Evolutionary conservation across 192 early-diverging fungal genomes (phyloP).

Genomic region (Umbelopsis ramanniana): DNA sequence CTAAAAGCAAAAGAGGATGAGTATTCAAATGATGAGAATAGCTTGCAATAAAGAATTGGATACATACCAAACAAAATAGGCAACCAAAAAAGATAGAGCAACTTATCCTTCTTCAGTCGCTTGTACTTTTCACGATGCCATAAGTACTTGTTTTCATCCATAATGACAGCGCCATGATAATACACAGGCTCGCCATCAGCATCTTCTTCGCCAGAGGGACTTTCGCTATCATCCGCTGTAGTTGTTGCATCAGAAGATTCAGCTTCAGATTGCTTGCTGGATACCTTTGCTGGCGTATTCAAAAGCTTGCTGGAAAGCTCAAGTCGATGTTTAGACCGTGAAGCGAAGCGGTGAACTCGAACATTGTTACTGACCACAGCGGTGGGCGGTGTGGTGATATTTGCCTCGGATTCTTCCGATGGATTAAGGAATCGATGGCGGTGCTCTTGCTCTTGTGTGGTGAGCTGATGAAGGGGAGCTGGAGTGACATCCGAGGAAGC

Average conservation of each 20-base stretch:
- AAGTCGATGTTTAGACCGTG: constrained; percentile 6
- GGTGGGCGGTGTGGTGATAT: not conserved
- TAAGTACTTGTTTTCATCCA: constrained; percentile 26
- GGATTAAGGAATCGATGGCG: constrained; percentile 8
- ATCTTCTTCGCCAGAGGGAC: not conserved
- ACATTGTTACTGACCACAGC: constrained; percentile 2
- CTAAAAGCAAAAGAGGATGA: not conserved
- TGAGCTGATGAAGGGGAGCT: constrained; percentile 4
- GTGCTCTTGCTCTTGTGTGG: constrained; percentile 16
- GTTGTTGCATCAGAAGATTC: not conserved
- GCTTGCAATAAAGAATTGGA: too few relatives aligned
- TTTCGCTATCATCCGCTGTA: not conserved
- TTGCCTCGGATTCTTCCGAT: not conserved
- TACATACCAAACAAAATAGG: constrained; percentile 44
- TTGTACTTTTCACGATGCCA: constrained; percentile 28
- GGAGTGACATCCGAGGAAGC: not conserved
- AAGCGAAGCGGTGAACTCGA: constrained; percentile 12
- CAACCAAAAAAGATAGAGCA: constrained; percentile 59
- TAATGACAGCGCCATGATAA: constrained; percentile 6
- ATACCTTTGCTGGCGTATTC: not conserved
- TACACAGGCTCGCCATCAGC: not conserved
- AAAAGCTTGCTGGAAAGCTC: constrained; percentile 1
- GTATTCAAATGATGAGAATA: not conserved
- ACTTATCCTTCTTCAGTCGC: constrained; percentile 52
- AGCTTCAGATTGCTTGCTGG: not conserved